phyloP scores from a whole-genome alignment of 177 flowering plant species.

The Vitis hybrid region DNA sequence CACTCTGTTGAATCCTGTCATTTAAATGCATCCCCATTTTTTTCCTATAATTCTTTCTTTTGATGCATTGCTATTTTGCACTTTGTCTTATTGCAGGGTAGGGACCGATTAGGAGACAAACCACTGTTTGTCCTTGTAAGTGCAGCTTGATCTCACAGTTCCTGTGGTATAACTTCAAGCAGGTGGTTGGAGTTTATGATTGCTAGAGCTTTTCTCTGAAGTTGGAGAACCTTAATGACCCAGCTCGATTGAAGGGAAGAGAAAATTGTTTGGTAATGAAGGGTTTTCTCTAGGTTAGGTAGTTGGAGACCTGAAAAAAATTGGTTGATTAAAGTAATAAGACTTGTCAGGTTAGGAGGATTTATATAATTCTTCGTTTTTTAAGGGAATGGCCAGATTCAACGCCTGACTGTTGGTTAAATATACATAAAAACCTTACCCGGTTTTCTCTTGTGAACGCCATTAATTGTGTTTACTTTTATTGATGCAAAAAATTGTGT shows the following conservation, averaged over 20 bases:
- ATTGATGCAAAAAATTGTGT: not conserved
- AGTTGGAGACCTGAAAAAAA: not conserved
- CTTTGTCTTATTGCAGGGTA: constrained; percentile 49
- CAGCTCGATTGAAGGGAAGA: not conserved
- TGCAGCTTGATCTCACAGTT: constrained; percentile 19
- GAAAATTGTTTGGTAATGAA: not conserved
- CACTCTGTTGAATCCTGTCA: too few species aligned
- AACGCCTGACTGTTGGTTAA: not conserved
- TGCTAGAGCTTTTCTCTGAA: not conserved
- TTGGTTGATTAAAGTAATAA: not conserved
- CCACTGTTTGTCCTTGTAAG: constrained; percentile 74
- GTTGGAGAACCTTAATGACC: not conserved
- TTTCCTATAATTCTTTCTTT: not conserved
- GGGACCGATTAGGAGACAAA: constrained; percentile 62
- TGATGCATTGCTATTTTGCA: not conserved
- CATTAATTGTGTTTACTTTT: not conserved
- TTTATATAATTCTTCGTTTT: not conserved
- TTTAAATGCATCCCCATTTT: not conserved
- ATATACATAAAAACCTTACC: not conserved
- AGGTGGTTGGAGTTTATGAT: not conserved
- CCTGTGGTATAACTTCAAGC: not conserved
- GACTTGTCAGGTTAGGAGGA: not conserved
- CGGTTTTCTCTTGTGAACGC: not conserved
- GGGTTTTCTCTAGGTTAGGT: not conserved
- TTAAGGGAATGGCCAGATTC: not conserved